A percentile compares a stretch with the other conserved stretches of the same genome.
These are phyloP conservation scores for Thoreauomyces humboldtii DNA, from an alignment of 192 early-diverging fungal species.

Conservation along the genomic window DNA sequence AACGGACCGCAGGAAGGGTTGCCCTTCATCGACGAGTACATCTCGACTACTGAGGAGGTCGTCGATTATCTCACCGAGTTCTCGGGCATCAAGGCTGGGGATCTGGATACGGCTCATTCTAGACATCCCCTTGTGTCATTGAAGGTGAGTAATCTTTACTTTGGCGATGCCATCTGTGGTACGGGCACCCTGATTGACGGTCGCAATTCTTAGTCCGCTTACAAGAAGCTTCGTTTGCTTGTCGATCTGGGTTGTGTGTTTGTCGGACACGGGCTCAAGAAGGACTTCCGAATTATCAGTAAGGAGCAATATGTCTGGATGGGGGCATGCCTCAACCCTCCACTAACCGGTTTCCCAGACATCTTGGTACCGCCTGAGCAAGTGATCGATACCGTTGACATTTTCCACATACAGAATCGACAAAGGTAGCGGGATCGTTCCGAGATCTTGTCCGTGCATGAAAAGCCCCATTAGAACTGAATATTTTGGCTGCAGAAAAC, in stretches of 20 bases:
- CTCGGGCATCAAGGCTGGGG: slow-evolving; percentile 88
- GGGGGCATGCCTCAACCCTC: neutral
- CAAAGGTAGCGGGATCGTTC: slow-evolving; percentile 55
- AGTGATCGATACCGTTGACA: slow-evolving; percentile 91
- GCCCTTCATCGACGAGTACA: slow-evolving; percentile 98
- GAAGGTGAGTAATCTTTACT: slow-evolving; percentile 56
- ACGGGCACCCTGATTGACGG: neutral
- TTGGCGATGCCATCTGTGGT: no score
- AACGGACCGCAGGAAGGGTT: slow-evolving; percentile 66
- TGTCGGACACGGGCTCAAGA: slow-evolving; percentile 92
- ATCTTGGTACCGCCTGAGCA: slow-evolving; percentile 81
- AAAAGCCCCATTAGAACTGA: no score
- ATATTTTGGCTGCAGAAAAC: slow-evolving; percentile 69
- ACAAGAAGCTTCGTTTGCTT: slow-evolving; percentile 85
- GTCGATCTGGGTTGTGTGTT: slow-evolving; percentile 89
- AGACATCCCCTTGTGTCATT: slow-evolving; percentile 80
- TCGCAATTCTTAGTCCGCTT: slow-evolving; percentile 53
- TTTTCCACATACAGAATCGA: slow-evolving; percentile 79
- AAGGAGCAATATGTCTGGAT: slow-evolving; percentile 32
- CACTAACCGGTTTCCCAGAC: slow-evolving; percentile 56
- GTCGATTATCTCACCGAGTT: slow-evolving; percentile 91
- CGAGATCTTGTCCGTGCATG: no score
- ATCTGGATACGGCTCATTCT: slow-evolving; percentile 72
- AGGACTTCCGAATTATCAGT: slow-evolving; percentile 95
- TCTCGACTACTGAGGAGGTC: slow-evolving; percentile 77